Evolutionary conservation across 805 yeast species (phyloP).

Genomic region (Spathaspora gorwiae): DNA sequence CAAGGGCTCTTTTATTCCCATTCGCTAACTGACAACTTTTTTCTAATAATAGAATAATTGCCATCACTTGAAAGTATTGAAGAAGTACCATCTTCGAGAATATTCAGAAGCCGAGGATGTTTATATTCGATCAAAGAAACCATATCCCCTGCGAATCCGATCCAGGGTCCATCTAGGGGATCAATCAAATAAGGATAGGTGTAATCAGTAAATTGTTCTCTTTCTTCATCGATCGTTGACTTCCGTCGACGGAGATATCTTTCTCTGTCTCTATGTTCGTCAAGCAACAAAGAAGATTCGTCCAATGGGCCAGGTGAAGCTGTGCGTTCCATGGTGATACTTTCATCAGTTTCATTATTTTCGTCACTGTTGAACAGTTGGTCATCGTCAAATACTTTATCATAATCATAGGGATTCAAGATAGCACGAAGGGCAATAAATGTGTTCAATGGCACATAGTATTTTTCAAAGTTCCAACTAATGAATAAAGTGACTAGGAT

Average conservation of each 20-base stretch:
- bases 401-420: constrained; percentile 38
- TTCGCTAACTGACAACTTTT: constrained; percentile 28
- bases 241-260: constrained; percentile 15
- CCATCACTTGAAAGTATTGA: constrained; percentile 14
- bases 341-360: background rate
- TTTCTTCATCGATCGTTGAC: constrained; percentile 53
- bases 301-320: constrained; percentile 12
- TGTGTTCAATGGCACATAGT: constrained; percentile 48
- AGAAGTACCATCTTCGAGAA: constrained; percentile 18
- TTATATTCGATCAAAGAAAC: constrained; percentile 38
- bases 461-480: constrained; percentile 48
- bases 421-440: constrained; percentile 60
- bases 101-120: constrained; percentile 1
- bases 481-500: constrained; percentile 43
- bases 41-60: constrained; percentile 19
- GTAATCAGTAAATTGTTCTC: constrained; percentile 49
- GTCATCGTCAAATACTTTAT: constrained; percentile 36
- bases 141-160: constrained; percentile 51
- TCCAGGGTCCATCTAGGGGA: constrained; percentile 52
- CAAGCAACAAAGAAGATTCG: constrained; percentile 18
- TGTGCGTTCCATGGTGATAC: constrained; percentile 8
- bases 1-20: constrained; percentile 25
- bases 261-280: constrained; percentile 1
- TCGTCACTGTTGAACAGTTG: constrained; percentile 1
- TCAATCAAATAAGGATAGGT: constrained; percentile 46